Percentiles rank a stretch among this genome's conserved stretches.
Conservation (phyloP, 805 yeast genomes). For the Tetrapisispora phaffii region DNA sequence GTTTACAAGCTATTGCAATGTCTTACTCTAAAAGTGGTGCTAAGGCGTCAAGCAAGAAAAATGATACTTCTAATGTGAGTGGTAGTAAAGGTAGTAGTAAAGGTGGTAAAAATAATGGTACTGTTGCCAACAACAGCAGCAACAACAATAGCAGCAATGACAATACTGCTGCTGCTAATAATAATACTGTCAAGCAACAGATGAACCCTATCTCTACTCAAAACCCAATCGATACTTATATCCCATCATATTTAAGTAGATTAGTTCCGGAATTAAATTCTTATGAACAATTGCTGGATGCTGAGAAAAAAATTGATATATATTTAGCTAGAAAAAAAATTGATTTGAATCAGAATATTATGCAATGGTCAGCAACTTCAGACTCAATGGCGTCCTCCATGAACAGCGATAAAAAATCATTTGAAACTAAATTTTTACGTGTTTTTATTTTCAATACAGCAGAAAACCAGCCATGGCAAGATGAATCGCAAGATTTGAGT, state of each 20-base stretch:
- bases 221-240: slow-evolving; percentile 44
- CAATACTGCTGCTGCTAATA: not conserved
- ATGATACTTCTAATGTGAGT: not conserved
- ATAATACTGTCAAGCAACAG: slow-evolving; percentile 9
- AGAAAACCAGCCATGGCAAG: slow-evolving; percentile 86
- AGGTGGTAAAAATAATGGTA: not conserved
- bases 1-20: too few relatives aligned
- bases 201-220: slow-evolving; percentile 23
- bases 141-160: not conserved
- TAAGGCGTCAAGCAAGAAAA: not conserved
- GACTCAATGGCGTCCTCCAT: slow-evolving; percentile 13
- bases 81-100: not conserved
- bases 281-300: slow-evolving; percentile 61
- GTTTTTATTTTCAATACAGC: slow-evolving; percentile 74
- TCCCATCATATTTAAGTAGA: slow-evolving; percentile 37
- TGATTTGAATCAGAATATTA: slow-evolving; percentile 67
- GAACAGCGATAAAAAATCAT: slow-evolving; percentile 22
- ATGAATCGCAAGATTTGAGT: slow-evolving; percentile 6
- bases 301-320: slow-evolving; percentile 77
- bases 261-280: slow-evolving; percentile 61
- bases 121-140: not conserved
- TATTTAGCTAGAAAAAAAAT: slow-evolving; percentile 72
- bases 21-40: not conserved
- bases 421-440: slow-evolving; percentile 46
- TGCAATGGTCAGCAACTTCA: slow-evolving; percentile 33